A percentile compares a stretch with the other conserved stretches of the same genome.
Evolutionary conservation across 2,329 filamentous ascomycete genomes (phyloP).

Genomic region (Rasamsonia emersonii): DNA sequence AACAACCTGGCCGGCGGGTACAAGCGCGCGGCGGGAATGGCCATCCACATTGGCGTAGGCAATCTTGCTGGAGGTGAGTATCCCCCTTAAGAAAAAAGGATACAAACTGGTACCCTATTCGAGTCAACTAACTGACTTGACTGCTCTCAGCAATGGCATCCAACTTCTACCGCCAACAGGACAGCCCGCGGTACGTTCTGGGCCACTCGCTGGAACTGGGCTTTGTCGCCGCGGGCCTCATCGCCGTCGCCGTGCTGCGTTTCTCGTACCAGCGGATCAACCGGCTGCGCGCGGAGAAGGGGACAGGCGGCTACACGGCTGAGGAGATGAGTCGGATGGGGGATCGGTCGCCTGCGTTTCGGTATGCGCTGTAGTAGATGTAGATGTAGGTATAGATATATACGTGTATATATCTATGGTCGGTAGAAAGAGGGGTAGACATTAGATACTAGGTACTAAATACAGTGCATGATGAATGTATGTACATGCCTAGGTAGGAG

Average conservation of each 20-base stretch:
- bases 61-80: constrained; percentile 37
- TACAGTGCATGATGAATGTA: no score
- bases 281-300: constrained; percentile 43
- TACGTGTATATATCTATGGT: no score
- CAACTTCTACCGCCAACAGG: constrained; percentile 56
- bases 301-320: constrained; percentile 36
- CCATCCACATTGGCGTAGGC: constrained; percentile 54
- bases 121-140: constrained; percentile 5
- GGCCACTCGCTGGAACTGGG: constrained; percentile 45
- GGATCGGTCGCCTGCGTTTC: constrained; percentile 55
- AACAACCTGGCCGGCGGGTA: constrained; percentile 51
- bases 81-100: neutral
- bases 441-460: no score
- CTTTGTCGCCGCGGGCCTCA: constrained; percentile 40
- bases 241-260: constrained; percentile 36
- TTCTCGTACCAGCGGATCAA: constrained; percentile 52
- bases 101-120: neutral
- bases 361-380: constrained; percentile 45
- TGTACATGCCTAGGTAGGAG: no score
- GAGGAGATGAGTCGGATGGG: constrained; percentile 52
- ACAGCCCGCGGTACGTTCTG: constrained; percentile 42
- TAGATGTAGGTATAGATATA: no score
- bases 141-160: constrained; percentile 54
- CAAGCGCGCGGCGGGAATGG: constrained; percentile 54
- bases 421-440: neutral